A percentile compares a stretch with the other conserved stretches of the same genome.
Conservation (phyloP, 169 alveolate genomes). For the Eimeria falciformis region DNA sequence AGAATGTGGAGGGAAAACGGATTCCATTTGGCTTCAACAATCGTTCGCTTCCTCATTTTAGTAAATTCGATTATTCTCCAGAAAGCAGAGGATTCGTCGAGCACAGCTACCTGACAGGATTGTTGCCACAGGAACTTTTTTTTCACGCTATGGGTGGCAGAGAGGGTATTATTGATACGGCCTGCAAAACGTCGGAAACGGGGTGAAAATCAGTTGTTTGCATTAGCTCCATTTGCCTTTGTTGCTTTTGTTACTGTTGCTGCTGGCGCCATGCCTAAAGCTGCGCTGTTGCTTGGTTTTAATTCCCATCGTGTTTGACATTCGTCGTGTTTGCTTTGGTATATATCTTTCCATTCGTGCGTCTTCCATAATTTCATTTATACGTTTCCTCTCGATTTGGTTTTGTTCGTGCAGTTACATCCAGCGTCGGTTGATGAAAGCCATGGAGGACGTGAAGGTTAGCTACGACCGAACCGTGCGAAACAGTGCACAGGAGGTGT, state of each 20-base stretch:
- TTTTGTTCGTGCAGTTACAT: slow-evolving; percentile 87
- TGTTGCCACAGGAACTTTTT: slow-evolving; percentile 95
- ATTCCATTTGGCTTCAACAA: slow-evolving; percentile 98
- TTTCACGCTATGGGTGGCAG: slow-evolving; percentile 99
- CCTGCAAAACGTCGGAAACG: slow-evolving; percentile 99
- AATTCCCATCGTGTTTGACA: too few species aligned
- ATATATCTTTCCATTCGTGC: not conserved
- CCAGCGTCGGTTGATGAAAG: slow-evolving; percentile 99
- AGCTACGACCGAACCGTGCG: slow-evolving; percentile 99
- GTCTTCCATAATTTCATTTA: not conserved
- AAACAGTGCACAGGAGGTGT: slow-evolving; percentile 96
- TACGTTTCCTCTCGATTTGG: not conserved
- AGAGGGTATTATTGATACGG: slow-evolving; percentile 99
- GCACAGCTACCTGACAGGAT: slow-evolving; percentile 97
- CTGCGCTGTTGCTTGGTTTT: not conserved
- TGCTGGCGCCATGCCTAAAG: not conserved
- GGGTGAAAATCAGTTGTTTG: slow-evolving; percentile 91
- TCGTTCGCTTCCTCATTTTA: slow-evolving; percentile 99
- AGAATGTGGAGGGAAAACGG: slow-evolving; percentile 99
- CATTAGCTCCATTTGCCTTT: not conserved
- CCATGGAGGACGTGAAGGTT: slow-evolving; percentile 99
- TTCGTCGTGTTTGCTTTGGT: not conserved
- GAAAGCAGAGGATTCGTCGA: slow-evolving; percentile 99
- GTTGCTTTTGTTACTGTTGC: not conserved
- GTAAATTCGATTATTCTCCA: slow-evolving; percentile 99